Base-by-base conservation (phyloP, 345 rosid genomes). In the Clarkia xantiana region DNA sequence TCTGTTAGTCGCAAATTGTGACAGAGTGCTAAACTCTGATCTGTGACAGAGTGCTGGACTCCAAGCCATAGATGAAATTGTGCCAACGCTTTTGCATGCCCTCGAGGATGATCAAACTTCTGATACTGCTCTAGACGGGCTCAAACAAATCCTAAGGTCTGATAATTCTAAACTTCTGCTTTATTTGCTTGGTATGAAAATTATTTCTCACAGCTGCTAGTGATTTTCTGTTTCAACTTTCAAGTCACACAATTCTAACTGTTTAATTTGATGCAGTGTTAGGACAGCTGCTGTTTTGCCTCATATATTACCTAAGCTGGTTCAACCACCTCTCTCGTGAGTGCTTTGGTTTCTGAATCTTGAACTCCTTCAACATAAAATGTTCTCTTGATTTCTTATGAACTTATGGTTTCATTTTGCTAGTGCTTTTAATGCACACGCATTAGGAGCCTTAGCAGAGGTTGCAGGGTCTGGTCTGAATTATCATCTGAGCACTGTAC, bases 31-130 rank as follows among this genome's bases (percentile, higher is more conserved):
- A 55, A 58, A 52, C 19, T 47, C 12, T 42, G 14, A 49, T 42
- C n/a, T 49, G 52, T 51, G 53, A 53, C 71, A 86, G 98, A 91
- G 85, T 71, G 98, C 96, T 56, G 98, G 98, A 61, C 47, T 91
- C 85, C 96, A 81, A 81, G 96, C 96, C 60, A 84, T 91, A 57
- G 98, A 91, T 72, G 98, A 91, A 74, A 91, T 91, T 60, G 93
- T 91, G 46, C 96, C 96, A 53, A 86, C 96, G 2, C 78, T 91
- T 70, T 56, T 91, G 64, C 93, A 75, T 78, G 94, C 96, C 14
- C 70, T 91, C 59, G 96, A 86, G 71, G 94, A 91, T 65, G 89
- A 84, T 68, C 72, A 76, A 58, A 79, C 81, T 43, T 86, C 98
- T 61, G 82, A 81, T 54, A 84, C 94, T 65, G 96, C 93, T 47